Evolutionary conservation across 352 stramenopile species (phyloP).

Genomic region (Pythium insidiosum): DNA sequence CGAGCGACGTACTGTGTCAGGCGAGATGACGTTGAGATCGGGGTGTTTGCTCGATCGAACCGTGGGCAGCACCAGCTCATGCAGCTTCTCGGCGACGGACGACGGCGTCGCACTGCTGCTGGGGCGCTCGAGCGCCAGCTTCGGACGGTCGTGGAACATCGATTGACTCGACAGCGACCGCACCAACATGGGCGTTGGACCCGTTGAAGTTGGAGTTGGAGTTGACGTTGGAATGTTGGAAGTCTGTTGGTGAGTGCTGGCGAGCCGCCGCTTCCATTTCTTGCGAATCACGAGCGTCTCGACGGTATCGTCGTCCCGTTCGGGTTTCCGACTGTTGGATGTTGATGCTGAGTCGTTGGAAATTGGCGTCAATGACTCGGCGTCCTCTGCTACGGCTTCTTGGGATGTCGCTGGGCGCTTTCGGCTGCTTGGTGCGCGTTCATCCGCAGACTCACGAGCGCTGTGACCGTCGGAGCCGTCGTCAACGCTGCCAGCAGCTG

Average conservation of each 20-base stretch:
- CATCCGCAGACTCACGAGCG: too few species aligned
- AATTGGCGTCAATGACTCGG: too few species aligned
- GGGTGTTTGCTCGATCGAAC: conserved; percentile 42
- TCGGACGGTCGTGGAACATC: conserved; percentile 10
- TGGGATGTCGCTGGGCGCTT: too few species aligned
- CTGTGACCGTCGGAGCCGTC: too few species aligned
- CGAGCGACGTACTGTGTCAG: conserved; percentile 21
- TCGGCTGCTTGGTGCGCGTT: too few species aligned
- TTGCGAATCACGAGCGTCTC: conserved; percentile 14
- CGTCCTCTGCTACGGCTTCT: too few species aligned
- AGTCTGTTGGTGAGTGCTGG: neutral
- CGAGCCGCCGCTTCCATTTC: conserved; percentile 19
- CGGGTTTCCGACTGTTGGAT: too few species aligned
- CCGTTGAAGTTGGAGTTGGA: neutral
- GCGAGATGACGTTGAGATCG: conserved; percentile 52
- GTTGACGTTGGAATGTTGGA: neutral
- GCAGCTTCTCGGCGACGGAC: neutral
- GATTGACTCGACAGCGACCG: conserved; percentile 20
- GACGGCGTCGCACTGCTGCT: conserved; percentile 5
- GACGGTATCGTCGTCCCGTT: neutral
- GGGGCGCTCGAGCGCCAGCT: conserved; percentile 3
- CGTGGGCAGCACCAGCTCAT: conserved; percentile 30
- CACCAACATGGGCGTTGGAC: neutral
- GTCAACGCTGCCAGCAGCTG: too few species aligned
- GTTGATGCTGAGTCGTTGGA: too few species aligned